Conservation (phyloP, 257 asterid genomes). For the Solanum infundibuliforme region DNA sequence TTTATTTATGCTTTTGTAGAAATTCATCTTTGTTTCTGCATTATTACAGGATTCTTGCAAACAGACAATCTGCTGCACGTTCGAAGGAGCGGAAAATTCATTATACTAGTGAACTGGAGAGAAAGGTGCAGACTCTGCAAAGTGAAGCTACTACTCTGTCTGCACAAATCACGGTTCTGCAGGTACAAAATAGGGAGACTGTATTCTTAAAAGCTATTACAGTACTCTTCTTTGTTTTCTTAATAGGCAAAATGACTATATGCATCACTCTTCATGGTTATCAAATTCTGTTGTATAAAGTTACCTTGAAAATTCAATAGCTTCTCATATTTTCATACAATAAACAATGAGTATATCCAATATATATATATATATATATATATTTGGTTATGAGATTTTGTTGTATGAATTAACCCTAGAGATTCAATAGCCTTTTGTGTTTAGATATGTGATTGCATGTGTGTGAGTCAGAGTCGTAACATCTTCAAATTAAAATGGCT, state of each 20-base stretch:
- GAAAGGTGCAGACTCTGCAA: conserved; percentile 88
- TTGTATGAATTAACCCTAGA: not conserved
- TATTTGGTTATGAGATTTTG: not conserved
- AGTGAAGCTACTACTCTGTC: conserved; percentile 85
- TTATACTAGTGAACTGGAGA: conserved; percentile 80
- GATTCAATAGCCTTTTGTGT: not conserved
- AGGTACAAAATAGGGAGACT: conserved; percentile 25
- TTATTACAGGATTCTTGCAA: conserved; percentile 76
- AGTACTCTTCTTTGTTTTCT: not conserved
- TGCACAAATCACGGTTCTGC: conserved; percentile 79
- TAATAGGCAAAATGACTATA: not conserved
- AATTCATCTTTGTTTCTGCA: not conserved
- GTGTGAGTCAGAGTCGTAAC: not conserved
- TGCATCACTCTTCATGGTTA: not conserved
- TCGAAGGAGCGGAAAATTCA: conserved; percentile 84
- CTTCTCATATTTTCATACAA: not conserved
- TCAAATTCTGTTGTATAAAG: not conserved
- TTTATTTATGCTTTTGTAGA: not conserved
- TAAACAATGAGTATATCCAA: not conserved
- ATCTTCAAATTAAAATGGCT: not conserved
- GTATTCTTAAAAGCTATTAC: not conserved
- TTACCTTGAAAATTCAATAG: not conserved
- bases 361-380: not conserved
- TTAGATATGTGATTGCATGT: not conserved
- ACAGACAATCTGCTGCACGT: conserved; percentile 94